Evolutionary conservation across 257 asterid species (phyloP).

Genomic region (Rehmannia glutinosa): DNA sequence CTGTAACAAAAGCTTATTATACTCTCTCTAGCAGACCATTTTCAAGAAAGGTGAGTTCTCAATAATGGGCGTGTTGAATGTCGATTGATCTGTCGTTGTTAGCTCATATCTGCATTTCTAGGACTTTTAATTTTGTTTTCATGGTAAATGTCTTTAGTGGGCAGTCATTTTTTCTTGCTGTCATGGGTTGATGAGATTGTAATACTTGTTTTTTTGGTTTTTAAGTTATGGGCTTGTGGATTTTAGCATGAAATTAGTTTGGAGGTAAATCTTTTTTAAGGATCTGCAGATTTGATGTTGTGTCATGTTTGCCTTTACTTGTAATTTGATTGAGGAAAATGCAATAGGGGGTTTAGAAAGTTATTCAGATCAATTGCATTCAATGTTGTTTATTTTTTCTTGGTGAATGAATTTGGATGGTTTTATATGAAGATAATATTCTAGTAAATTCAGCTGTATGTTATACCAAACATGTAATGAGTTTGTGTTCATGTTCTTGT

Average conservation of each 20-base stretch:
- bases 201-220: background rate
- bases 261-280: background rate
- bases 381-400: background rate
- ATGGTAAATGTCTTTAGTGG: background rate
- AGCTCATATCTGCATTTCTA: background rate
- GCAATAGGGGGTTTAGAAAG: background rate
- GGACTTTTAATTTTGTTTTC: background rate
- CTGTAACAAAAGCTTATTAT: background rate
- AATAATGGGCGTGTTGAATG: conserved; percentile 8
- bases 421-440: background rate
- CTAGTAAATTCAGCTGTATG: background rate
- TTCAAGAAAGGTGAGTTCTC: conserved; percentile 26
- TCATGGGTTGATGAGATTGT: conserved; percentile 8
- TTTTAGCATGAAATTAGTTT: background rate
- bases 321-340: background rate
- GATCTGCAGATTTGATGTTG: conserved; percentile 8
- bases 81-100: conserved; percentile 22
- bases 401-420: background rate
- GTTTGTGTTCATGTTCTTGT: background rate
- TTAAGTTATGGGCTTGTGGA: background rate
- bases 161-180: background rate
- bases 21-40: background rate
- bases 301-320: no score
- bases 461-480: background rate
- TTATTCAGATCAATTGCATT: background rate